phyloP scores from a whole-genome alignment of 2,329 filamentous ascomycete species.

The Rosellinia necatrix region DNA sequence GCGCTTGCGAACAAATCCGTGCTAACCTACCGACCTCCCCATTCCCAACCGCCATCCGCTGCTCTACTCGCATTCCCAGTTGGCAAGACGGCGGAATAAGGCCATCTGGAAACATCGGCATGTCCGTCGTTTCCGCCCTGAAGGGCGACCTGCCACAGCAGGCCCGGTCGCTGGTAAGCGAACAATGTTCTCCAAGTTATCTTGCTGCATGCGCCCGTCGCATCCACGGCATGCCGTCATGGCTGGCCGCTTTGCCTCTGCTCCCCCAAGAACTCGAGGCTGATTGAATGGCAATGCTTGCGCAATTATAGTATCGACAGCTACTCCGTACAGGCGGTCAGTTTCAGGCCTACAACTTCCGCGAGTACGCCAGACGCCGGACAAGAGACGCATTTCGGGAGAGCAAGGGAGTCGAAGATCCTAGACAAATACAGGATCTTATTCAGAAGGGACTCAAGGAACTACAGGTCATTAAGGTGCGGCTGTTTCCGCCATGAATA shows the following conservation, averaged over 20 bases:
- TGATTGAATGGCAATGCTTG: slow-evolving; percentile 7
- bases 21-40: not conserved
- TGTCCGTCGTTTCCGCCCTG: slow-evolving; percentile 44
- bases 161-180: slow-evolving; percentile 59
- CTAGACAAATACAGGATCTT: slow-evolving; percentile 80
- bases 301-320: slow-evolving; percentile 75
- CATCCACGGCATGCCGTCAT: not conserved
- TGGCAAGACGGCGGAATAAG: too few relatives aligned
- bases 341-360: slow-evolving; percentile 95
- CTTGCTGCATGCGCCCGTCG: not conserved
- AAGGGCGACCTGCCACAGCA: slow-evolving; percentile 62
- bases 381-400: slow-evolving; percentile 91
- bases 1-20: too few relatives aligned
- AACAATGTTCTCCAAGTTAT: not conserved
- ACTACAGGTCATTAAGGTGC: slow-evolving; percentile 87
- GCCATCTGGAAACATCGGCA: slow-evolving; percentile 22
- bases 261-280: not conserved
- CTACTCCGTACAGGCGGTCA: slow-evolving; percentile 83
- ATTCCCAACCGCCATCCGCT: not conserved
- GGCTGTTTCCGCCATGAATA: slow-evolving; percentile 26
- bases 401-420: slow-evolving; percentile 73
- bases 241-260: not conserved
- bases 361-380: slow-evolving; percentile 91
- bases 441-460: slow-evolving; percentile 87
- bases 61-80: not conserved